A percentile compares a stretch with the other conserved stretches of the same genome.
These are phyloP conservation scores for Fraxinus sp. DNA, from an alignment of 305 asterid genomes.

Conservation along the genomic window DNA sequence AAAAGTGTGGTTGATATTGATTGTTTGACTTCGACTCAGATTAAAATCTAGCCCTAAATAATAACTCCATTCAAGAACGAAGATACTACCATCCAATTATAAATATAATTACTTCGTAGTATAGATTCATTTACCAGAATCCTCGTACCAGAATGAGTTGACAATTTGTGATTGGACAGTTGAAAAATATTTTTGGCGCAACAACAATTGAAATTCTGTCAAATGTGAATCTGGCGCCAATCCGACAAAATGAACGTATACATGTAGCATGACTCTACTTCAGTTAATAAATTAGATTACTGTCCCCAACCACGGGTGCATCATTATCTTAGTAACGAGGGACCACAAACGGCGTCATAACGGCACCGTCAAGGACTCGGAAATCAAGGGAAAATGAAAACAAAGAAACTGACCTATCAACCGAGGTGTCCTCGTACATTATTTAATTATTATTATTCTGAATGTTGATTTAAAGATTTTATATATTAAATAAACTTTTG, in stretches of 20 bases:
- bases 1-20: no score
- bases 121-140: neutral
- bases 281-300: neutral
- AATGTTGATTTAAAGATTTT: neutral
- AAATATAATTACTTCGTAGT: neutral
- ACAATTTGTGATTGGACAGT: neutral
- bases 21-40: no score
- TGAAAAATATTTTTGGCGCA: neutral
- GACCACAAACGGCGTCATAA: conserved; percentile 15
- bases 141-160: neutral
- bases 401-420: neutral
- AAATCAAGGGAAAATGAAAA: neutral
- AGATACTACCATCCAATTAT: neutral
- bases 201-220: neutral
- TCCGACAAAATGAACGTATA: neutral
- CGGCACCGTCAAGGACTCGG: conserved; percentile 19
- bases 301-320: neutral
- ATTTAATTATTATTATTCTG: neutral
- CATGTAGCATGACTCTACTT: neutral
- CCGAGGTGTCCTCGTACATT: neutral
- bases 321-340: neutral
- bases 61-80: neutral
- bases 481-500: neutral
- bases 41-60: no score
- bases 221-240: neutral